Conservation (phyloP, 257 asterid genomes). For the Solanum dulcamara region DNA sequence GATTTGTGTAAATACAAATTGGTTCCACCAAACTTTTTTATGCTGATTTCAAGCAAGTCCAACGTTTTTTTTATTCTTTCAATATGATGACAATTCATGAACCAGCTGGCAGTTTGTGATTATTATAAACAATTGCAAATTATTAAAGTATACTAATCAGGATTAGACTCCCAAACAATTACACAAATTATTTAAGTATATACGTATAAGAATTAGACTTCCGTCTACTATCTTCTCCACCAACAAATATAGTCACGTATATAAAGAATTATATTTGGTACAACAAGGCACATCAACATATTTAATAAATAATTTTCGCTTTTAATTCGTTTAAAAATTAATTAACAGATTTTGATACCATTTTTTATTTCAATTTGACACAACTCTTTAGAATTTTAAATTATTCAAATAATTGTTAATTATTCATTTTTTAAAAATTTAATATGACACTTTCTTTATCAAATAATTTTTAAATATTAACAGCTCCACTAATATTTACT, state of each 20-base stretch:
- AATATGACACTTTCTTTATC: background rate
- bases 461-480: background rate
- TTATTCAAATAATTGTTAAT: background rate
- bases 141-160: background rate
- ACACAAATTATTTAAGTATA: background rate
- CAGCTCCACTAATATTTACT: background rate
- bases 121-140: background rate
- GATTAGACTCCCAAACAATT: background rate
- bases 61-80: slow-evolving; percentile 2
- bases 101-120: slow-evolving; percentile 2
- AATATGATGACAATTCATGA: slow-evolving; percentile 9
- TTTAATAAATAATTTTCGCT: background rate
- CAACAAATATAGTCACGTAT: background rate
- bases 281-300: background rate
- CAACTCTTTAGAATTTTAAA: background rate
- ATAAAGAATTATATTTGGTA: background rate
- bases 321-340: background rate
- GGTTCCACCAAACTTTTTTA: slow-evolving; percentile 9
- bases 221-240: background rate
- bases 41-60: slow-evolving; percentile 21
- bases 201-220: background rate
- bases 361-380: background rate
- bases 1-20: background rate
- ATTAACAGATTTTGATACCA: background rate
- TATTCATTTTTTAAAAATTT: background rate